Percentiles rank a stretch among this genome's conserved stretches.
These are phyloP conservation scores for Termitomyces heimii DNA, from an alignment of 768 basidiomycete species.

Conservation along the genomic window DNA sequence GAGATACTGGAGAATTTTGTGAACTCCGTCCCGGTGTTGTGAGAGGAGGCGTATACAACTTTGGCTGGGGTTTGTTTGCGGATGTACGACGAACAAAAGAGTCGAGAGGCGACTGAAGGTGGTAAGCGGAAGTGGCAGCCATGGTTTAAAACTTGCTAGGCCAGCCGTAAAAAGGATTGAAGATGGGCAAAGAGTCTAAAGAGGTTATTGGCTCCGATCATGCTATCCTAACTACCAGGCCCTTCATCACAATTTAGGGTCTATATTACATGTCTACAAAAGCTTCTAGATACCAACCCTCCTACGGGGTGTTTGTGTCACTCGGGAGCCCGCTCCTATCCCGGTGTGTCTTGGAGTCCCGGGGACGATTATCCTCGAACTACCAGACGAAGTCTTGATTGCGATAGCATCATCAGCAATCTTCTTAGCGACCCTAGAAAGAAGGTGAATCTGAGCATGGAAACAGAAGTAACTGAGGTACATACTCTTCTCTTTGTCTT, in stretches of 20 bases:
- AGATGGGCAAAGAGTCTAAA: background rate
- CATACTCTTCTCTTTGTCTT: slow-evolving; percentile 71
- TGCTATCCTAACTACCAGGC: background rate
- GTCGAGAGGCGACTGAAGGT: slow-evolving; percentile 47
- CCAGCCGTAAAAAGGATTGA: background rate
- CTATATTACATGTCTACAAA: slow-evolving; percentile 2
- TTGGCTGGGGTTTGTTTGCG: slow-evolving; percentile 27
- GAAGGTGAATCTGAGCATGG: background rate
- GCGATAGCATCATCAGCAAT: slow-evolving; percentile 56
- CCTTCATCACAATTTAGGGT: background rate
- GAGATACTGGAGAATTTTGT: slow-evolving; percentile 25
- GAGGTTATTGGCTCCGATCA: background rate
- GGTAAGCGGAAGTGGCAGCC: slow-evolving; percentile 16
- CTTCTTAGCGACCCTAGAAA: slow-evolving; percentile 51
- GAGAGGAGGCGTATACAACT: slow-evolving; percentile 2
- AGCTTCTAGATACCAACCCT: slow-evolving; percentile 56
- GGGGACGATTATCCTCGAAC: slow-evolving; percentile 68
- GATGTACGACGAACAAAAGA: slow-evolving; percentile 52
- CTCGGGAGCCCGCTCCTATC: slow-evolving; percentile 54
- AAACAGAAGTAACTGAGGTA: slow-evolving; percentile 9
- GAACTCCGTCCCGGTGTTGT: slow-evolving; percentile 6
- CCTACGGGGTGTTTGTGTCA: slow-evolving; percentile 72
- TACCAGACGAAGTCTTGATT: slow-evolving; percentile 45
- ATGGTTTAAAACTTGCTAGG: background rate
- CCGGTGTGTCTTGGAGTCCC: slow-evolving; percentile 75